Evolutionary conservation across 1,284 basidiomycete species (phyloP).

Genomic region (Trichosporon sp.): DNA sequence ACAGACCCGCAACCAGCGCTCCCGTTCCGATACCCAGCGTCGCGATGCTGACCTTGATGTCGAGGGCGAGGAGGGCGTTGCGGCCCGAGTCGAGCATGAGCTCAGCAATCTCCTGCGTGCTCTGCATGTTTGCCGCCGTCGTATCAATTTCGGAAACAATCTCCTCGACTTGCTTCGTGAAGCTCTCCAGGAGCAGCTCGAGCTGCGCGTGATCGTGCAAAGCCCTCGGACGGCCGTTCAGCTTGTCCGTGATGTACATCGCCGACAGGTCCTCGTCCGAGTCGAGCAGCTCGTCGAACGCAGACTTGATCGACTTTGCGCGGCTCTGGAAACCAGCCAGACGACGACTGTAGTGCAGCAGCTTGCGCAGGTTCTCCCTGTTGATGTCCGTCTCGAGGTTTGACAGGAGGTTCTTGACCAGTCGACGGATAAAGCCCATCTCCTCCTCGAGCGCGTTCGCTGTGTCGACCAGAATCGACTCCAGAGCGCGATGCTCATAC

Average conservation of each 20-base stretch:
- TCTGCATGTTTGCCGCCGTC: slow-evolving; percentile 88
- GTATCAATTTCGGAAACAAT: slow-evolving; percentile 89
- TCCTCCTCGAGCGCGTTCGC: slow-evolving; percentile 88
- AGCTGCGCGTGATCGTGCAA: slow-evolving; percentile 86
- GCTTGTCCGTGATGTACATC: slow-evolving; percentile 87
- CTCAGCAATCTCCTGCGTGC: slow-evolving; percentile 96
- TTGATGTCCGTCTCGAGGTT: slow-evolving; percentile 92
- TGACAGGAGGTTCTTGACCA: slow-evolving; percentile 82
- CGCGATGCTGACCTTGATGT: slow-evolving; percentile 90
- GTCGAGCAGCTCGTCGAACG: slow-evolving; percentile 83
- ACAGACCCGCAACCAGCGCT: slow-evolving; percentile 86
- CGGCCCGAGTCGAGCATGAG: slow-evolving; percentile 95
- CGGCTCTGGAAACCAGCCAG: slow-evolving; percentile 84
- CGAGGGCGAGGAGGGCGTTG: slow-evolving; percentile 86
- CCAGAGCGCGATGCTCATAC: slow-evolving; percentile 90
- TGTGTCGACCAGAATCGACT: slow-evolving; percentile 84
- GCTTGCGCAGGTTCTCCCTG: slow-evolving; percentile 83
- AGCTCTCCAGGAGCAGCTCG: slow-evolving; percentile 88
- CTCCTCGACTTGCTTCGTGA: slow-evolving; percentile 93
- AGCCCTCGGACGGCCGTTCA: slow-evolving; percentile 63
- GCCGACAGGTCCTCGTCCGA: slow-evolving; percentile 91
- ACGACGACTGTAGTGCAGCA: slow-evolving; percentile 85
- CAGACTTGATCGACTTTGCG: slow-evolving; percentile 84
- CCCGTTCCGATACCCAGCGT: slow-evolving; percentile 92
- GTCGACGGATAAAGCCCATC: slow-evolving; percentile 80